Percentiles rank a stretch among this genome's conserved stretches.
phyloP scores from a whole-genome alignment of 2,329 filamentous ascomycete genomes.

The Coniochaeta prunicola region DNA sequence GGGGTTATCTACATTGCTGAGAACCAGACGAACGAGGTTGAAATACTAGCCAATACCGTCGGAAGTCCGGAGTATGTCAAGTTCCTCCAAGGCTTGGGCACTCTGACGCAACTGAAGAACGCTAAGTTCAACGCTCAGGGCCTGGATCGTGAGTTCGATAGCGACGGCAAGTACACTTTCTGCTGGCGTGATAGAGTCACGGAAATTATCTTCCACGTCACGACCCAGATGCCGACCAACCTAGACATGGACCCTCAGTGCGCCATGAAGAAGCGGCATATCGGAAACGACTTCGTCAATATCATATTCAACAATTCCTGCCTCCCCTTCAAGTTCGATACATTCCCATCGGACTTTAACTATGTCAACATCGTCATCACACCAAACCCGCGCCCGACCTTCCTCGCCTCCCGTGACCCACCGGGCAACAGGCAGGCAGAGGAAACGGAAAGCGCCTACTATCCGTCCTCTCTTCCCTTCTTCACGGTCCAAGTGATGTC shows the following conservation, averaged over 20 bases:
- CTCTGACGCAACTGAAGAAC: constrained; percentile 70
- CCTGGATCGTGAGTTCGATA: constrained; percentile 68
- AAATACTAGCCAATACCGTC: constrained; percentile 79
- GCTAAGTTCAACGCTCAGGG: constrained; percentile 91
- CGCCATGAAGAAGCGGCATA: constrained; percentile 84
- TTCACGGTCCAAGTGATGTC: constrained; percentile 88
- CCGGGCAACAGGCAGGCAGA: constrained; percentile 13
- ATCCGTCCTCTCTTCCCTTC: constrained; percentile 36
- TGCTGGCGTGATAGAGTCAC: constrained; percentile 94
- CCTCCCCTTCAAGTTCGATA: constrained; percentile 80
- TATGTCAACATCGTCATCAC: constrained; percentile 96
- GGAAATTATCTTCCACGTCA: constrained; percentile 92
- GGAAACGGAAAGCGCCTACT: constrained; percentile 15
- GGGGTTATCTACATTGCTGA: constrained; percentile 91
- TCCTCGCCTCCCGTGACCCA: constrained; percentile 55
- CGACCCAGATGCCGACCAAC: constrained; percentile 95
- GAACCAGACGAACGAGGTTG: constrained; percentile 71
- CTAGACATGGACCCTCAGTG: constrained; percentile 67
- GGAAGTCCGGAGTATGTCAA: constrained; percentile 84
- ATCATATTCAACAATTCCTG: constrained; percentile 98
- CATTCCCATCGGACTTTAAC: constrained; percentile 91
- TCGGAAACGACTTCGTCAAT: constrained; percentile 96
- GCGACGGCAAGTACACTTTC: constrained; percentile 81
- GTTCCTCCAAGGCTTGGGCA: constrained; percentile 77
- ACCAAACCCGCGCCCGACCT: constrained; percentile 72